phyloP scores from a whole-genome alignment of 2,329 filamentous ascomycete species.

The Hansfordia pulvinata region DNA sequence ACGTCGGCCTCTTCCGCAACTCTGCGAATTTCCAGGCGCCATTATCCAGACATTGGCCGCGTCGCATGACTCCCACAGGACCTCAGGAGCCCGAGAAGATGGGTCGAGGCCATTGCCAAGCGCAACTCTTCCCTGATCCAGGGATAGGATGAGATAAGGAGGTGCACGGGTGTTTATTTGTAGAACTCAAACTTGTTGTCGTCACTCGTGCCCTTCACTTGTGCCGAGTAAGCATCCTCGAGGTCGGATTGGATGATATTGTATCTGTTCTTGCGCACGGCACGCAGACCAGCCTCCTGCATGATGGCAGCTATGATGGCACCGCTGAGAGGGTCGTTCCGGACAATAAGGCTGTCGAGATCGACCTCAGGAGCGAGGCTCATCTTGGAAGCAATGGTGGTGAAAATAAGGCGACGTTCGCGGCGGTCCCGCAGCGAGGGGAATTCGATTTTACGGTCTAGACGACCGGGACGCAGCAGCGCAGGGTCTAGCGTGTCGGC shows the following conservation, averaged over 20 bases:
- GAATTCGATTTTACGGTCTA: slow-evolving; percentile 98
- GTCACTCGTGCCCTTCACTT: slow-evolving; percentile 68
- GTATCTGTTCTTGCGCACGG: slow-evolving; percentile 94
- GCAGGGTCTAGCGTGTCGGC: slow-evolving; percentile 95
- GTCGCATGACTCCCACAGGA: too few relatives aligned
- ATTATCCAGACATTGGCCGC: too few relatives aligned
- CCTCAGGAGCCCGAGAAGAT: too few relatives aligned
- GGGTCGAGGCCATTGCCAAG: too few relatives aligned
- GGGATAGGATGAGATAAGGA: too few relatives aligned
- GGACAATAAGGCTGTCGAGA: slow-evolving; percentile 86
- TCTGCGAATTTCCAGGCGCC: too few relatives aligned
- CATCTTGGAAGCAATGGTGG: slow-evolving; percentile 96
- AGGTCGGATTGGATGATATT: slow-evolving; percentile 97
- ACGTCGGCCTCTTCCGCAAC: too few relatives aligned
- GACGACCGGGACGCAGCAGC: slow-evolving; percentile 81
- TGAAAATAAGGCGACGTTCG: slow-evolving; percentile 92
- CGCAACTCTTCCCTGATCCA: too few relatives aligned
- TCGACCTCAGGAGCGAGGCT: slow-evolving; percentile 93
- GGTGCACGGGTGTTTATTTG: too few relatives aligned
- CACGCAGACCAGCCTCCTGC: slow-evolving; percentile 92
- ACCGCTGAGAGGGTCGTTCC: slow-evolving; percentile 89
- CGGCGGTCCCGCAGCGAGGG: slow-evolving; percentile 87
- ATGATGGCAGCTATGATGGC: slow-evolving; percentile 97
- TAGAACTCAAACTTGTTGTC: slow-evolving; percentile 84
- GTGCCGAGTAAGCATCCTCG: slow-evolving; percentile 92